Conservation (phyloP, 176 grass and related monocot genomes). For the Puya raimondii region DNA sequence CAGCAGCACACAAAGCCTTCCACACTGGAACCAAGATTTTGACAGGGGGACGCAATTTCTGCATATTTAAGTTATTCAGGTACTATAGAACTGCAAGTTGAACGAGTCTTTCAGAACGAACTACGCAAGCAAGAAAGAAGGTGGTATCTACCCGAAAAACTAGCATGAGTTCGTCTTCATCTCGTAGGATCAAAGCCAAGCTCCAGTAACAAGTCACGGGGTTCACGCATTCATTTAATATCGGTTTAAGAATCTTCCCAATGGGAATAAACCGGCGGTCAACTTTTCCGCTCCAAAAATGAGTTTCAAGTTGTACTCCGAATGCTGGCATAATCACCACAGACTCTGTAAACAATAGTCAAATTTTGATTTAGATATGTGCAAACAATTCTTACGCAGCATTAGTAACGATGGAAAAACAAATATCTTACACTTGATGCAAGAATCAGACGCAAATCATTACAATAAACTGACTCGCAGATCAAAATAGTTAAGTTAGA, state of each 20-base stretch:
- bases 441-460: too few relatives aligned
- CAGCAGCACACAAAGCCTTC: slow-evolving; percentile 37
- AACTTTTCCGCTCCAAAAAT: slow-evolving; percentile 59
- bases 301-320: slow-evolving; percentile 64
- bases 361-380: background rate
- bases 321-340: slow-evolving; percentile 69
- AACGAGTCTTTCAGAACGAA: background rate
- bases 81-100: background rate
- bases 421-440: too few relatives aligned
- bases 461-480: too few relatives aligned
- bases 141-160: slow-evolving; percentile 47
- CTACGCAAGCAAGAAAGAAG: background rate
- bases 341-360: slow-evolving; percentile 31
- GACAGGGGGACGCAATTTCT: slow-evolving; percentile 40
- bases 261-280: slow-evolving; percentile 45
- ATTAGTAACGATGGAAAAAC: too few relatives aligned
- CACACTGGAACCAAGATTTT: slow-evolving; percentile 66
- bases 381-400: background rate
- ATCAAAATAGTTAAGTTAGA: too few relatives aligned
- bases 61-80: slow-evolving; percentile 20
- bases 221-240: slow-evolving; percentile 60
- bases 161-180: slow-evolving; percentile 37
- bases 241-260: slow-evolving; percentile 44
- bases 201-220: slow-evolving; percentile 72
- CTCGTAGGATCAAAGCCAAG: slow-evolving; percentile 41